phyloP scores from a whole-genome alignment of 2,329 filamentous ascomycete genomes.

The Trichocomaceae sp. region DNA sequence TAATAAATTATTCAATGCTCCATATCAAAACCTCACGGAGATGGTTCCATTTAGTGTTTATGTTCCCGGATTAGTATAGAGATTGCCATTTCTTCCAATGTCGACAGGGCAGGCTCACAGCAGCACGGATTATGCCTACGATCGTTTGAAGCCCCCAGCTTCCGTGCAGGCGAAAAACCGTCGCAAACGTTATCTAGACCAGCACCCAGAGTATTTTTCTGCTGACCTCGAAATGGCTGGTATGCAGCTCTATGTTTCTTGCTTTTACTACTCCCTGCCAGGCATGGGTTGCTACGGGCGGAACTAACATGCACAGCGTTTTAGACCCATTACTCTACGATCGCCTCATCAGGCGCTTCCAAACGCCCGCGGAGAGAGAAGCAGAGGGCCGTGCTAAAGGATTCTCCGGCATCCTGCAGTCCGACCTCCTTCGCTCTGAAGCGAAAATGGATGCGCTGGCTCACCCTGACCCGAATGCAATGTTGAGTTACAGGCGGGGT shows the following conservation, averaged over 20 bases:
- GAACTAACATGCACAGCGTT: constrained; percentile 21
- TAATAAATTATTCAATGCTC: too few relatives aligned
- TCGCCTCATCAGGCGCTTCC: constrained; percentile 68
- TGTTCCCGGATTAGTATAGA: neutral
- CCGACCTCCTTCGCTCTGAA: constrained; percentile 69
- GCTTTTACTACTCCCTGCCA: constrained; percentile 2
- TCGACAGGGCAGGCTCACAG: neutral
- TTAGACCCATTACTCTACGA: constrained; percentile 76
- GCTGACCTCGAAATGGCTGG: constrained; percentile 57
- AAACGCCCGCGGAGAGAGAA: constrained; percentile 65
- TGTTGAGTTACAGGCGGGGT: constrained; percentile 46
- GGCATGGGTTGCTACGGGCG: neutral
- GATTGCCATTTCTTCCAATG: constrained; percentile 10
- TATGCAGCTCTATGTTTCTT: constrained; percentile 33
- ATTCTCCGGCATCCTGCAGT: constrained; percentile 70
- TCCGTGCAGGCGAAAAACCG: constrained; percentile 63
- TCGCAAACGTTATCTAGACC: constrained; percentile 66
- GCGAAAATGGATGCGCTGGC: constrained; percentile 61
- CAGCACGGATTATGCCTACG: neutral
- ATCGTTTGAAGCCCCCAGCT: constrained; percentile 24
- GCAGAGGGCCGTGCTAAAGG: constrained; percentile 67
- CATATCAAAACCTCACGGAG: neutral
- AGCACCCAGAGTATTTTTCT: constrained; percentile 66
- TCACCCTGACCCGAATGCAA: constrained; percentile 47
- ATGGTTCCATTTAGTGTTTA: neutral